Base-by-base conservation (phyloP, 345 rosid genomes). In the Conringia planisiliqua region DNA sequence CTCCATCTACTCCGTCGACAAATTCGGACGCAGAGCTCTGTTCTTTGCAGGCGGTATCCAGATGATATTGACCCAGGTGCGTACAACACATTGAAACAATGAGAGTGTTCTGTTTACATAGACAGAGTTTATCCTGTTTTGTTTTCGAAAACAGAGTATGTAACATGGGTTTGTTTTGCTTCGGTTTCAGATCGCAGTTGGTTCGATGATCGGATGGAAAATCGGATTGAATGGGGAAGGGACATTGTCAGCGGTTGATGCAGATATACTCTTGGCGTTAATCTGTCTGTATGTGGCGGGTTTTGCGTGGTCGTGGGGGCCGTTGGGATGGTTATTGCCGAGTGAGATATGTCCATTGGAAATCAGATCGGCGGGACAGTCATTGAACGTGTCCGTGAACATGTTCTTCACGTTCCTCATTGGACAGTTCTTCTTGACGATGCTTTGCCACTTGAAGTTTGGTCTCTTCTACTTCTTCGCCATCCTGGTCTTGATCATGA, bases 371-470 rank as follows among this genome's bases (percentile, higher is more conserved):
- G 83, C 78, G 4, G 81, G 68, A 2, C 78, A 76, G 33, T 36
- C 75, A 0, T 11, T 76, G 24, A 77, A 67, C 63, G 83, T 80
- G 0, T 76, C 81, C 3, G 72, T 68, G 33, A 83, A 83, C 81
- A 83, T 81, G 84, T 55, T 83, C 48, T 83, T 78, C 55, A 81
- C 83, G 0, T 83, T 81, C 61, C 1, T 66, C 0, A 73, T 83
- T 5, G 84, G 72, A 36, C 86, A 81, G 52, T 61, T 75, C 61
- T 83, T 83, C 58, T 48, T 81, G 22, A 29, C 77, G 4, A 78
- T 81, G 84, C 82, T 83, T 38, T 81, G 84, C 18, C 77, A 66
- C 13, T 33, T 83, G 84, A 79, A 81, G 77, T 83, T 78, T 44
- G 74, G 77, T 13, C 65, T 83, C 5, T 83, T 81, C 66, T 40